Base-by-base conservation (phyloP, 202 grass and related monocot species). In the Elaeis oleifera region DNA sequence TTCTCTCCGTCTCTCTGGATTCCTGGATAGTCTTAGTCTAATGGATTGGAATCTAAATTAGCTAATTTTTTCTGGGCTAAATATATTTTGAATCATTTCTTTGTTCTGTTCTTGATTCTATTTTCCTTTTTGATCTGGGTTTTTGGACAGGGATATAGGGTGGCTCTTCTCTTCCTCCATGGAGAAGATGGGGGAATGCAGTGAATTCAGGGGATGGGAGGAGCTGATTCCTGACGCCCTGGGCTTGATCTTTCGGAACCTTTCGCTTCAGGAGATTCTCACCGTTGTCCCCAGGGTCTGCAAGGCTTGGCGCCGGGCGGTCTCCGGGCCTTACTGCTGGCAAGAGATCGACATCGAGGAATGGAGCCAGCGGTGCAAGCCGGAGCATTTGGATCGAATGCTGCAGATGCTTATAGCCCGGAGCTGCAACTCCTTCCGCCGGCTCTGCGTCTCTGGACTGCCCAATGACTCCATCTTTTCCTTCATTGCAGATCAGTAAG, bases 281-380 rank as follows among this genome's bases (percentile, higher is more conserved):
- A 99, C 80, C n/a, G 85, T 99, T 19, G 61, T 99, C 55, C 94
- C 94, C 15, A 65, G 77, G 55, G 94, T 99, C 27, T 99, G 94
- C 80, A 99, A 89, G 36, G 79, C 88, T 16, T 99, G 94, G 94
- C 49, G 50, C 18, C 51, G 74, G 48, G 85, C 82, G 4, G 88
- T 99, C 9, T 48, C 82, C 0, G 94, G 94, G 13, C 94, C 94
- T n/a, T 99, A 99, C 73, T 86, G 85, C 71, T 97, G 94, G 94
- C 88, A 86, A 71, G 82, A 92, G 61, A 92, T 97, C 56, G 94
- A 92, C 70, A 86, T 97, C 28, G 84, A 86, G 77, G 94, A 97
- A 54, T 97, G 94, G 94, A 86, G 94, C 66, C 77, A 86, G 77
- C 84, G 87, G 71, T 84, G 82, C 58, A 82, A 74, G 39, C 88